Base-by-base conservation (phyloP, 192 early-diverging fungal genomes). In the Polychytrium aggregatum region DNA sequence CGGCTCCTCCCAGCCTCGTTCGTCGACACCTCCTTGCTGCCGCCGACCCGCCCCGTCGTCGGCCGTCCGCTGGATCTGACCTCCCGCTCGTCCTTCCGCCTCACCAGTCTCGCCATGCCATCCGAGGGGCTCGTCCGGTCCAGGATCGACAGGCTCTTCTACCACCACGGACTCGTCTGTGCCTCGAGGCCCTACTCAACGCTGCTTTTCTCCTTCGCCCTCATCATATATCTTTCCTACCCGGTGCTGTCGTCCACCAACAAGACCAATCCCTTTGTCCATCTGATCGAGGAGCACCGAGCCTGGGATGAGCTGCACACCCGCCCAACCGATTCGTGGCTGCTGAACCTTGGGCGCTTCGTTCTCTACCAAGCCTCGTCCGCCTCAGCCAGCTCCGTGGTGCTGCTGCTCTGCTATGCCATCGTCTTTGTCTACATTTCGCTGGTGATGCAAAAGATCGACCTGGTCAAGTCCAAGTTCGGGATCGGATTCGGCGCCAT, bases 381-480 rank as follows among this genome's bases (percentile, higher is more conserved):
- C 7, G 4, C 49, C 18, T 41, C 53, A 25, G 55, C 58, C 24
- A 57, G 63, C 48, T 43, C 48, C 8, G 48, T 60, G 1, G 53
- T 84, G 13, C 52, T 84, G 0, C 41, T 53, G 25, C 52, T 86
- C 22, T 68, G 57, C 5, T 86, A 86, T 37, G 38, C 74, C 33
- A 59, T 81, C 44, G 65, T 80, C 25, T 87, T 83, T 56, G 56
- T 80, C 4, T 74, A 83, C 50, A 82, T 88, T 18, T 83, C 84
- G 2, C 48, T 77, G 4, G 70, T 78, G 7, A 60, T 85, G 28
- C 78, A 72, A 17, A 59, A 69, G 22, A 68, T 87, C 1, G 77
- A 83, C 56, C 59, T 84, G 4, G 81, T 88, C 26, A 88, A 84
- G 54, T 86, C 84, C 8, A 85, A 85, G 44, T 76, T 80, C 54